These are phyloP conservation scores for Microglena sp. DNA, from an alignment of 139 green algal genomes.

Conservation along the genomic window DNA sequence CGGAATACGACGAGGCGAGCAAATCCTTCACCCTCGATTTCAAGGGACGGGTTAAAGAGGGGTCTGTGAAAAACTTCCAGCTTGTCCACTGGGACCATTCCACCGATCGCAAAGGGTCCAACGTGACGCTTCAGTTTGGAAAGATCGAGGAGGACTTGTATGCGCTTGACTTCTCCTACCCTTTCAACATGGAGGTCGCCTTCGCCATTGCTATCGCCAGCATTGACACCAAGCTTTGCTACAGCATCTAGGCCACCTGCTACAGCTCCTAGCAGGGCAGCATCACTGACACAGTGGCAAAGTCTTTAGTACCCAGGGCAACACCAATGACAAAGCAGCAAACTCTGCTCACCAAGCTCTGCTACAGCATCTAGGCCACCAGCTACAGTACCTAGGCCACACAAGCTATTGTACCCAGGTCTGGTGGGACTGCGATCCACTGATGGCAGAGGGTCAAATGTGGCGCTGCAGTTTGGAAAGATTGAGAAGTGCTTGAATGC, in stretches of 20 bases:
- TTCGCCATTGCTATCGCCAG: constrained; percentile 52
- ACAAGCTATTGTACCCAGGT: too few species aligned
- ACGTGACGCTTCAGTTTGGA: constrained; percentile 65
- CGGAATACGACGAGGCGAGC: constrained; percentile 26
- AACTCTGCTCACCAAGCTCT: constrained; percentile 48
- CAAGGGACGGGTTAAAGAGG: constrained; percentile 77
- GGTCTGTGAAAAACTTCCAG: constrained; percentile 96
- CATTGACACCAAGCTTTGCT: constrained; percentile 47
- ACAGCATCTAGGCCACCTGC: constrained; percentile 30
- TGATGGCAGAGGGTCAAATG: constrained; percentile 39
- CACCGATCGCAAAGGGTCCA: constrained; percentile 38
- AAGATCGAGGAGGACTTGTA: constrained; percentile 70
- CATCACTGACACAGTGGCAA: too few species aligned
- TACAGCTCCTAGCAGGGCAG: too few species aligned
- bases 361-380: too few species aligned
- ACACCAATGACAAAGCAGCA: too few species aligned
- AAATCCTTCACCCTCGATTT: constrained; percentile 90
- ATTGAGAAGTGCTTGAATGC: constrained; percentile 70
- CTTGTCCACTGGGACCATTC: constrained; percentile 62
- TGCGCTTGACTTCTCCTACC: constrained; percentile 85
- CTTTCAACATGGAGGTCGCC: constrained; percentile 62
- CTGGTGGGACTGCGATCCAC: too few species aligned
- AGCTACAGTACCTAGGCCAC: too few species aligned
- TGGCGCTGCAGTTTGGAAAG: constrained; percentile 71
- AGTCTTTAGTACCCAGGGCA: too few species aligned